phyloP scores from a whole-genome alignment of 73 alveolate species.

The Stentor coeruleus region DNA sequence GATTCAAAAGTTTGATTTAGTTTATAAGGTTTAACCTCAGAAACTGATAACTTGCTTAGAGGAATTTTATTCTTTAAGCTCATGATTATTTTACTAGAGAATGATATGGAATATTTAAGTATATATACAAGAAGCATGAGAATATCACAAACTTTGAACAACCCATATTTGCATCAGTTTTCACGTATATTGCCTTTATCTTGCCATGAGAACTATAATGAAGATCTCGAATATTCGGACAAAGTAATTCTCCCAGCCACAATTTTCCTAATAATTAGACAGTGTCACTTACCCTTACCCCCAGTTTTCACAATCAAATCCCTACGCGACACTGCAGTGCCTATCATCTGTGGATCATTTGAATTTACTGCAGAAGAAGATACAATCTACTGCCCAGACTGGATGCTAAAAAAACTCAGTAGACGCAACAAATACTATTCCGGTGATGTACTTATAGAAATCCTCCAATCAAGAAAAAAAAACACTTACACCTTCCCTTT shows the following conservation, averaged over 20 bases:
- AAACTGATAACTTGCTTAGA: no score
- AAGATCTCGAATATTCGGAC: not conserved
- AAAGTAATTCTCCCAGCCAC: not conserved
- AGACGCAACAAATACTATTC: not conserved
- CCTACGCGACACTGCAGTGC: not conserved
- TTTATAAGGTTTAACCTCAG: no score
- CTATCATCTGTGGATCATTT: not conserved
- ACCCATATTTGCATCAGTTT: no score
- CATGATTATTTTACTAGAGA: no score
- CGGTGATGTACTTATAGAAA: not conserved
- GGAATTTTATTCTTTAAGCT: no score
- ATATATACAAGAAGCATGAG: no score
- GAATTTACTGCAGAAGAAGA: constrained; percentile 1
- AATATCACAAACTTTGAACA: no score
- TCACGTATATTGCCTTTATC: not conserved
- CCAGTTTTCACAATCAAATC: not conserved
- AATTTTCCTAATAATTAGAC: not conserved
- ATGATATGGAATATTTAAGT: no score
- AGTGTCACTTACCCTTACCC: not conserved
- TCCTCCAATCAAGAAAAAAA: not conserved
- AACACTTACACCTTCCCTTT: not conserved
- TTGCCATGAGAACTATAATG: not conserved
- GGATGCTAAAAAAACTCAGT: not conserved
- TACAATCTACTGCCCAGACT: not conserved
- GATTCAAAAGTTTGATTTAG: no score